Conservation (phyloP, 169 alveolate species). For the Ichthyophthirius multifiliis region DNA sequence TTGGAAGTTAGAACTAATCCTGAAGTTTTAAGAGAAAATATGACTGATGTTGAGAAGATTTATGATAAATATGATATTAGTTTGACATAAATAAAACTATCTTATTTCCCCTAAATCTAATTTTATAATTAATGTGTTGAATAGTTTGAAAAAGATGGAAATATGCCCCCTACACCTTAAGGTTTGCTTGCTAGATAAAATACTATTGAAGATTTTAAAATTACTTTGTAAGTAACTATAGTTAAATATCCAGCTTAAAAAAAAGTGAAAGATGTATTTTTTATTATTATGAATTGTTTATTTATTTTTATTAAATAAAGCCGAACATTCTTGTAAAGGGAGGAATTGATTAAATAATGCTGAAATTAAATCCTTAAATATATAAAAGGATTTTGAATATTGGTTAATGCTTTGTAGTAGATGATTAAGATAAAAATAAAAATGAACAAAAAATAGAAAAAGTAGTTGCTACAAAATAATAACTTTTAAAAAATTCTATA, state of each 20-base stretch:
- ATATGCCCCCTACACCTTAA: too few species aligned
- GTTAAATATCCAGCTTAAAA: neutral
- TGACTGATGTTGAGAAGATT: neutral
- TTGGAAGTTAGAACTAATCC: conserved; percentile 14
- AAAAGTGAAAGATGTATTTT: neutral
- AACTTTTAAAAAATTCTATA: conserved; percentile 14
- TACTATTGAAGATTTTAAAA: neutral
- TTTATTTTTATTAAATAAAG: neutral
- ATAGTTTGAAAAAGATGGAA: neutral
- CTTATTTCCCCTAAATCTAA: neutral
- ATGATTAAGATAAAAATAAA: conserved; percentile 9
- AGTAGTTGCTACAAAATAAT: conserved; percentile 11
- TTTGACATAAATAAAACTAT: neutral
- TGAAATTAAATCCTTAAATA: conserved; percentile 14
- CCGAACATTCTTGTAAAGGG: conserved; percentile 14
- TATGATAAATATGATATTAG: conserved; percentile 1
- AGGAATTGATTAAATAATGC: conserved; percentile 11
- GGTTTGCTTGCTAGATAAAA: neutral
- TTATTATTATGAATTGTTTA: neutral
- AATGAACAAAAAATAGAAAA: neutral
- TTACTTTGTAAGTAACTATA: neutral
- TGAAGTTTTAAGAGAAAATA: neutral
- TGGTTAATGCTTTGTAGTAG: conserved; percentile 31
- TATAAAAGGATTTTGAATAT: conserved; percentile 16
- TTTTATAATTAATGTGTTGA: neutral